Evolutionary conservation across 169 alveolate genomes (phyloP).

Genomic region (Plasmodium vinckei): DNA sequence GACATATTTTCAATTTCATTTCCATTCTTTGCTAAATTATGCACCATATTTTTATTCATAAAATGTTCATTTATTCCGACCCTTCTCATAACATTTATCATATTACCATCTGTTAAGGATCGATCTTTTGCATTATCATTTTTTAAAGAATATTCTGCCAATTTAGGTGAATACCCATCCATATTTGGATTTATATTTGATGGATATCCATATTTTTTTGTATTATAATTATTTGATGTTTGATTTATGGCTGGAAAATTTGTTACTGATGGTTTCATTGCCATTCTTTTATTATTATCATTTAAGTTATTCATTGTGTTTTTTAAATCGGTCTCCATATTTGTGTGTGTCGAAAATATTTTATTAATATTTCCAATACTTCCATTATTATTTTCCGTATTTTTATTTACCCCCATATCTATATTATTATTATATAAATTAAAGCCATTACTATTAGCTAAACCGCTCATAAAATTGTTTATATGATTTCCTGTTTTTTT

Average conservation of each 20-base stretch:
- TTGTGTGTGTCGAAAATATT: background rate
- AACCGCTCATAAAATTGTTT: too few species aligned
- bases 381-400: too few species aligned
- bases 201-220: constrained; percentile 3
- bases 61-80: background rate
- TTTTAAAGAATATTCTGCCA: background rate
- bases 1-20: constrained; percentile 21
- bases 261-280: background rate
- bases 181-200: background rate
- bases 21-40: background rate
- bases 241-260: background rate
- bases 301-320: constrained; percentile 4
- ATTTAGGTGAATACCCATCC: background rate
- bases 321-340: background rate
- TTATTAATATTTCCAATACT: too few species aligned
- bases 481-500: too few species aligned
- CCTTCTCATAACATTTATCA: background rate
- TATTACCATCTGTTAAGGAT: background rate
- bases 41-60: background rate
- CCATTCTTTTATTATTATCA: constrained; percentile 14
- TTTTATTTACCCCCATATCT: too few species aligned
- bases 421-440: too few species aligned
- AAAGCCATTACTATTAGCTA: too few species aligned
- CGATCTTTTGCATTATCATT: background rate
- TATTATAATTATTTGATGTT: constrained; percentile 18